These are phyloP conservation scores for Pterocarpus macrocarpus DNA, from an alignment of 306 rosid genomes.

Conservation along the genomic window DNA sequence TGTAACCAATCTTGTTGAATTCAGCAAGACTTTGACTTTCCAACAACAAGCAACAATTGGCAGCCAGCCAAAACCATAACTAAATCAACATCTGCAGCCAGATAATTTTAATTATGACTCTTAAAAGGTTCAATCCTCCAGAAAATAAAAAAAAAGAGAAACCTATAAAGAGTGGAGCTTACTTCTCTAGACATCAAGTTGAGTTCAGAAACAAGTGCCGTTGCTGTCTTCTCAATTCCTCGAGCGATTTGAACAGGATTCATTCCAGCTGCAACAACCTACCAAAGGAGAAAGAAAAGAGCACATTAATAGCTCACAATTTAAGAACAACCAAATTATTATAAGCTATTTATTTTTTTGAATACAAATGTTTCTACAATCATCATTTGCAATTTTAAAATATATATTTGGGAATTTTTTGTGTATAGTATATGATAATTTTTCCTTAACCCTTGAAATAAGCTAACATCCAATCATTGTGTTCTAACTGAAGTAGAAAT, in stretches of 20 bases:
- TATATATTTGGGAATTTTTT: background rate
- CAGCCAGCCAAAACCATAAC: slow-evolving; percentile 19
- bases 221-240: slow-evolving; percentile 88
- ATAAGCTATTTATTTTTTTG: background rate
- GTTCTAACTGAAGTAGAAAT: background rate
- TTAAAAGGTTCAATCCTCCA: slow-evolving; percentile 18
- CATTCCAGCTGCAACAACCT: slow-evolving; percentile 92
- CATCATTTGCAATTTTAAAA: slow-evolving; percentile 1
- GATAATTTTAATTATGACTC: slow-evolving; percentile 16
- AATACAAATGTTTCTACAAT: background rate
- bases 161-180: slow-evolving; percentile 17
- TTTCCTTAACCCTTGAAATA: slow-evolving; percentile 24
- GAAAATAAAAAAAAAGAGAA: background rate
- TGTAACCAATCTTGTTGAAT: slow-evolving; percentile 45
- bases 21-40: slow-evolving; percentile 39
- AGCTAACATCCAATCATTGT: slow-evolving; percentile 6
- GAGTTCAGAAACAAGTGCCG: slow-evolving; percentile 85
- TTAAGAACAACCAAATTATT: slow-evolving; percentile 3
- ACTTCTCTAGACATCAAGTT: slow-evolving; percentile 83
- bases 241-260: slow-evolving; percentile 93
- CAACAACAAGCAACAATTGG: slow-evolving; percentile 27
- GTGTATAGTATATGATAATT: background rate
- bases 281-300: slow-evolving; percentile 37
- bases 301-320: background rate
- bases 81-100: slow-evolving; percentile 24